Base-by-base conservation (phyloP, 257 asterid species). In the Solanum paucissectum region DNA sequence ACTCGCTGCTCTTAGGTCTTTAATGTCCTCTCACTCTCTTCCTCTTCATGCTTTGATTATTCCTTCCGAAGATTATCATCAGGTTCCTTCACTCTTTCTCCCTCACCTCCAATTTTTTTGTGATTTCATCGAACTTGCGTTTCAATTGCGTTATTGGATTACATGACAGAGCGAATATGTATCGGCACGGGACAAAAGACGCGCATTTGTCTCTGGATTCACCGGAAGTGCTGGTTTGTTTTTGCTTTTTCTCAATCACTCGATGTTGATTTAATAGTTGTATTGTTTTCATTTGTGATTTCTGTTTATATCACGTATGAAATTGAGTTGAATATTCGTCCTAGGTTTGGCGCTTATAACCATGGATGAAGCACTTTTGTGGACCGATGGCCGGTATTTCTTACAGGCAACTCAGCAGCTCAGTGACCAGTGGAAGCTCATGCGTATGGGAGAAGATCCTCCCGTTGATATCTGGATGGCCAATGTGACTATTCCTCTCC, bases 311-410 rank as follows among this genome's bases (percentile, higher is more conserved):
- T 55, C 64, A 55, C 20, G 64, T 55, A 18, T 55, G 37, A 25
- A 77, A 42, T 25, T 42, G 18, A 77, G 37, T 7, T n/a, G 62
- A n/a, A 23, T 25, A 25, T 77, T 38, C 23, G 44, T 6, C 36
- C 23, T 77, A 97, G 99, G 99, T 83, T 92, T 97, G 94, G 98
- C 98, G 55, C 94, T 97, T 71, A 88, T 97, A 87, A 96, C 97
- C 12, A 92, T 90, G 83, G 93, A 94, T 29, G 96, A 95, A 91
- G 98, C 99, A 32, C 92, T 95, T 60, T 93, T 97, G 16, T 95
- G 99, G 99, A 97, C 99, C 42, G 99, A 97, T 88, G 99, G 98
- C 20, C 90, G 98, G 33, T 95, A 97, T 90, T 97, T 97, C 91
- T 91, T 97, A 89, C 99, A 97, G 92, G 99, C 99, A 82, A 88